phyloP scores from a whole-genome alignment of 2,329 filamentous ascomycete species.

The Leptographium procerum region DNA sequence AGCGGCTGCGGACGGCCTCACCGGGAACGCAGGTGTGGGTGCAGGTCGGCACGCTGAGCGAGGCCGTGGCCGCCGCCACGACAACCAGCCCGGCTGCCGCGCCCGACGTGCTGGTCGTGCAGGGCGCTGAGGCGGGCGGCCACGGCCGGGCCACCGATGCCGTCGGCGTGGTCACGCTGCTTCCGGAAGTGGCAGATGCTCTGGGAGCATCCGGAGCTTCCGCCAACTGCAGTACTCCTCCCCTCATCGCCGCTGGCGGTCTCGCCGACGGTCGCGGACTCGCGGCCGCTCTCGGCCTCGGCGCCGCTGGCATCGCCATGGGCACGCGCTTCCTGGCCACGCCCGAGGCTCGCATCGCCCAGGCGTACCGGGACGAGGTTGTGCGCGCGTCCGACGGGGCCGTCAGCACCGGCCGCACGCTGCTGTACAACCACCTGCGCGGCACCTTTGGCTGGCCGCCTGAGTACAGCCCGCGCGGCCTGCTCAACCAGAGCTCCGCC shows the following conservation, averaged over 20 bases:
- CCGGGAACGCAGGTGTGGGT: slow-evolving; percentile 28
- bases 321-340: slow-evolving; percentile 53
- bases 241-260: slow-evolving; percentile 47
- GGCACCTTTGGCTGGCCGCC: slow-evolving; percentile 31
- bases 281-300: slow-evolving; percentile 42
- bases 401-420: slow-evolving; percentile 26
- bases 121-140: slow-evolving; percentile 54
- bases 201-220: slow-evolving; percentile 26
- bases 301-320: slow-evolving; percentile 43
- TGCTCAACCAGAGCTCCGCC: slow-evolving; percentile 28
- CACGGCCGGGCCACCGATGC: slow-evolving; percentile 43
- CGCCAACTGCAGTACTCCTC: slow-evolving; percentile 17
- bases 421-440: slow-evolving; percentile 31
- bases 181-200: slow-evolving; percentile 45
- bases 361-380: slow-evolving; percentile 31
- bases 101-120: slow-evolving; percentile 48
- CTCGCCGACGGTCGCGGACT: slow-evolving; percentile 45
- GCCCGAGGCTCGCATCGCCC: slow-evolving; percentile 25
- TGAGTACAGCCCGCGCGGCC: slow-evolving; percentile 26
- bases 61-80: slow-evolving; percentile 38
- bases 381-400: slow-evolving; percentile 28
- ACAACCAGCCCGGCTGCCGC: slow-evolving; percentile 42
- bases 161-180: slow-evolving; percentile 40
- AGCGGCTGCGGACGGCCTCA: slow-evolving; percentile 26
- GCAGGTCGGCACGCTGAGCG: slow-evolving; percentile 48